Evolutionary conservation across 2,329 filamentous ascomycete species (phyloP), one percentile per base, ranked within the genome.

Genomic region (Talaromyces sp.): DNA sequence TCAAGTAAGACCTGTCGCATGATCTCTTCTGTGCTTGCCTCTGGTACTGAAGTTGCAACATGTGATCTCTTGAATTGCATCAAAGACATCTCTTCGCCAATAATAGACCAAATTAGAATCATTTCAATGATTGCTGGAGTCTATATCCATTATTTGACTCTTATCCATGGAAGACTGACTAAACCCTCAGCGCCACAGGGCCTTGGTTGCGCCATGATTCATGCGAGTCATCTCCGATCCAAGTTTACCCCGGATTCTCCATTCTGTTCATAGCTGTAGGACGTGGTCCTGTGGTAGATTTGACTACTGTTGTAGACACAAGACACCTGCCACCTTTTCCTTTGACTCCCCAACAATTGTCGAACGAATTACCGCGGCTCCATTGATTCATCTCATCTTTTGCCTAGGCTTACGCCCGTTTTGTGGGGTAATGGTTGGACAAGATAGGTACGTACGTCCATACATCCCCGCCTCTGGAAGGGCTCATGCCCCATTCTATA

Each of bases 141-240:
- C 15, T 54, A 13, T 34, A 15, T 54, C 27, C 51, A 22, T 34
- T 15, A 6, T 34, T 11, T 2, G 3, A 2, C 6, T 15, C 6
- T 5, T 25, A n/a, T 29, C 49, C 49, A 53, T 53, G 49, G 49
- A 15, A 49, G 45, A 15, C 27, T 36, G 29, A 22, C n/a, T 22
- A 34, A 34, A 29, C 51, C 29, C 31, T 34, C 29, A 31, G n/a
- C 31, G 53, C 53, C 53, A 31, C 49, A 36, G 29, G 22, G 29
- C 5, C 17, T 36, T 36, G 51, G 29, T 13, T 36, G 53, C 53
- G 29, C 53, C 53, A 56, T 22, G n/a, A 31, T 38, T 36, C 31
- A 56, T 56, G 53, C 53, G 53, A 34, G 51, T 54, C 51, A 54
- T 34, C 51, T 54, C 29, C 27, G 47, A 51, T 27, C 17, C 49